Conservation (phyloP, 140 eudicot genomes). For the Cichorium intybus region DNA sequence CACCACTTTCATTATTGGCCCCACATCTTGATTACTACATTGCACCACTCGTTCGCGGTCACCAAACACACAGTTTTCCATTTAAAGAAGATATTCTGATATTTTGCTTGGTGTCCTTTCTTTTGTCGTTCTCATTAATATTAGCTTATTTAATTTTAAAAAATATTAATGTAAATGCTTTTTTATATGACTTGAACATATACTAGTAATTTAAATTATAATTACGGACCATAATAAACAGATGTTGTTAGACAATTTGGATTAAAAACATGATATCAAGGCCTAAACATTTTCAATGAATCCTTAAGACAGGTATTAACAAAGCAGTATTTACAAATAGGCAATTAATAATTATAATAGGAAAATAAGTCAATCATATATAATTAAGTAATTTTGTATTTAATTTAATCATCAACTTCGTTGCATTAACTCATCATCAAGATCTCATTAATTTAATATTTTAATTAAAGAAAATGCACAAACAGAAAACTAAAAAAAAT, state of each 20-base stretch:
- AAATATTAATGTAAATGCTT: too few relatives aligned
- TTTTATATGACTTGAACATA: neutral
- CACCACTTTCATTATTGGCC: neutral
- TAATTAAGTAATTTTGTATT: neutral
- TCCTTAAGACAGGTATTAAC: neutral
- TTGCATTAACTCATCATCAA: neutral
- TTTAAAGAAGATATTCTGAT: neutral
- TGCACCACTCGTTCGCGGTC: neutral
- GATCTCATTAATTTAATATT: too few relatives aligned
- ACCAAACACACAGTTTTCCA: neutral
- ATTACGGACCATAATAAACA: too few relatives aligned
- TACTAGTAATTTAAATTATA: neutral
- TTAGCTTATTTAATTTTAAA: neutral
- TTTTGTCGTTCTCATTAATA: neutral
- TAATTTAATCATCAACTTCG: neutral
- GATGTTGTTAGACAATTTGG: too few relatives aligned
- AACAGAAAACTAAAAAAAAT: too few relatives aligned
- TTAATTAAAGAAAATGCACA: too few relatives aligned
- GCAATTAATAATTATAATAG: too few relatives aligned
- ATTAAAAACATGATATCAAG: too few relatives aligned
- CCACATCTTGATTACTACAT: constrained; percentile 1
- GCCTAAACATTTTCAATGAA: neutral
- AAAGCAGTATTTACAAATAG: neutral
- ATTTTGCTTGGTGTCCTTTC: neutral
- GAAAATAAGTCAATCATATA: too few relatives aligned